Percentiles rank a stretch among this genome's conserved stretches.
Evolutionary conservation across 495 filamentous ascomycete species (phyloP).

Genomic region (Aspergillus haitiensis): DNA sequence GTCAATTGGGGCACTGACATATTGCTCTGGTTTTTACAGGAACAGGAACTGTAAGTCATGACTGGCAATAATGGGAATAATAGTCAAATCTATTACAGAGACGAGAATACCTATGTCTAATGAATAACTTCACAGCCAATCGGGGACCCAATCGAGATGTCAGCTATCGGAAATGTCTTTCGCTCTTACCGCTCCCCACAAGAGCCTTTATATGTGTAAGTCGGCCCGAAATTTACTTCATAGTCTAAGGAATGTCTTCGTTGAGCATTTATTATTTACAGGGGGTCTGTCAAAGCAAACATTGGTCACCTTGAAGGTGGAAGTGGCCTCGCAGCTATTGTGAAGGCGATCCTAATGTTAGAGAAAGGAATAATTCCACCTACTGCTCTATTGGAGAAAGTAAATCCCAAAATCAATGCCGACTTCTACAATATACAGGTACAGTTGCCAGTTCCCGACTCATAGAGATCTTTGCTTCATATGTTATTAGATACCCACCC

Average conservation of each 20-base stretch:
- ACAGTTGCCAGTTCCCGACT: neutral
- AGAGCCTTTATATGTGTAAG: constrained; percentile 17
- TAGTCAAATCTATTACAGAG: no score
- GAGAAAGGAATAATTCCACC: constrained; percentile 49
- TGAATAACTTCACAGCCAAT: neutral
- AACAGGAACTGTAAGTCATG: no score
- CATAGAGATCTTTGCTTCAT: neutral
- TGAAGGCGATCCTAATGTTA: constrained; percentile 54
- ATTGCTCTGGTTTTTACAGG: no score
- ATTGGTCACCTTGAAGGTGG: constrained; percentile 43
- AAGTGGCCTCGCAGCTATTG: constrained; percentile 46
- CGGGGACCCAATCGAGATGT: constrained; percentile 15
- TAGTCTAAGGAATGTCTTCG: no score
- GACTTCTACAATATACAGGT: constrained; percentile 20
- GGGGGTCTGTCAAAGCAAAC: constrained; percentile 46
- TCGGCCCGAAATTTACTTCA: no score
- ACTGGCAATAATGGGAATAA: no score
- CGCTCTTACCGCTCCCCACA: neutral
- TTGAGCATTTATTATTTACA: no score
- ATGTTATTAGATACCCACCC: neutral
- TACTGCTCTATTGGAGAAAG: constrained; percentile 26
- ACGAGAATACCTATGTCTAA: no score
- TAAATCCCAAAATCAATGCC: constrained; percentile 34
- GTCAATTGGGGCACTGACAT: no score
- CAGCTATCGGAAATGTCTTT: constrained; percentile 7